These are phyloP conservation scores for Corymbia citriodora DNA, from an alignment of 441 rosid genomes.

Conservation along the genomic window DNA sequence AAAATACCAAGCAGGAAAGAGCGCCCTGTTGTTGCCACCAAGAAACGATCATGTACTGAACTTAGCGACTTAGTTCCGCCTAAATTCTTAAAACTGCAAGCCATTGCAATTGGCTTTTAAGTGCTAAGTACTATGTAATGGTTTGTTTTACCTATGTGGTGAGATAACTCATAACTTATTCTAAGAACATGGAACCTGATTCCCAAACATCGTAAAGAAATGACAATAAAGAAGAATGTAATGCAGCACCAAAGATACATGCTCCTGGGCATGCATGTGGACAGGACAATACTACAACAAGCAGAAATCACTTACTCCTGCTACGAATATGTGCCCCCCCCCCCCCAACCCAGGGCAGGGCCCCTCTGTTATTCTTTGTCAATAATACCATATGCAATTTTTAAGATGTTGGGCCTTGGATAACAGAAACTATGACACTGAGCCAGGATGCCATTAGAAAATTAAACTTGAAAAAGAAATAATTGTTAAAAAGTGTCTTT, in stretches of 20 bases:
- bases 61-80: neutral
- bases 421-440: neutral
- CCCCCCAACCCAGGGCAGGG: neutral
- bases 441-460: neutral
- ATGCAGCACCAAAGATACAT: neutral
- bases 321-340: neutral
- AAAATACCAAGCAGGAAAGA: neutral
- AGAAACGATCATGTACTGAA: neutral
- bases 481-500: neutral
- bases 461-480: neutral
- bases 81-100: neutral
- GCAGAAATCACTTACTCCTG: neutral
- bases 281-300: neutral
- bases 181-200: neutral
- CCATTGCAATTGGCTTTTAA: neutral
- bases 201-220: neutral
- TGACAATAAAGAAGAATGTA: neutral
- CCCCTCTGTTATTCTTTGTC: neutral
- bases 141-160: neutral
- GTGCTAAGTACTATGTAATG: neutral
- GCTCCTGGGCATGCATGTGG: neutral
- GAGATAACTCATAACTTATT: neutral
- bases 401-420: neutral
- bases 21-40: neutral
- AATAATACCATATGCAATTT: neutral